Percentiles rank a stretch among this genome's conserved stretches.
Conservation (phyloP, 148 eudicot genomes). For the Dysphania ambrosioides region DNA sequence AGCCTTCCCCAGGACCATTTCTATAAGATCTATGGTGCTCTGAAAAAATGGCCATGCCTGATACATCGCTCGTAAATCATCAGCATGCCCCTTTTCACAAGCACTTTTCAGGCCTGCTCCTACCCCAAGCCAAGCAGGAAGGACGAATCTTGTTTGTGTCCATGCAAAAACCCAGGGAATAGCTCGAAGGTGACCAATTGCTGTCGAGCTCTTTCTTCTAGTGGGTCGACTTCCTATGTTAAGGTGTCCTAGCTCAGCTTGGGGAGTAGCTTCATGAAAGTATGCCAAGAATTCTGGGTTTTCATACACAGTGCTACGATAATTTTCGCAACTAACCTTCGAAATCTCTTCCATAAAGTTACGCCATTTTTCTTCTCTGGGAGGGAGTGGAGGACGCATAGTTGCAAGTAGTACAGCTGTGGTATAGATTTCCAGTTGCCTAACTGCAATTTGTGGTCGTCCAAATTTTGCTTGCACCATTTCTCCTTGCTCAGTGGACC, state of each 20-base stretch:
- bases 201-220: constrained; percentile 57
- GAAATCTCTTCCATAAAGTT: constrained; percentile 81
- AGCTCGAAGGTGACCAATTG: constrained; percentile 70
- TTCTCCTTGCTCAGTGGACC: constrained; percentile 94
- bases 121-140: constrained; percentile 92
- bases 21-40: constrained; percentile 74
- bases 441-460: constrained; percentile 68
- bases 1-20: constrained; percentile 86
- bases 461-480: constrained; percentile 98
- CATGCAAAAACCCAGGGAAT: constrained; percentile 95
- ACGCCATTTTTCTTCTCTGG: constrained; percentile 81
- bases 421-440: constrained; percentile 77
- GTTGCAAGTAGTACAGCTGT: constrained; percentile 90
- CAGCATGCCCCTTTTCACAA: constrained; percentile 67
- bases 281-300: constrained; percentile 79
- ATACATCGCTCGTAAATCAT: constrained; percentile 71
- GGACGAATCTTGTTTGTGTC: constrained; percentile 88
- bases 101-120: constrained; percentile 74
- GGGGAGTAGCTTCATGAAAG: constrained; percentile 93
- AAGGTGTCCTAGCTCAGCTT: constrained; percentile 77
- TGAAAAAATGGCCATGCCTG: constrained; percentile 91
- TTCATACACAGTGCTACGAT: constrained; percentile 72
- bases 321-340: constrained; percentile 54
- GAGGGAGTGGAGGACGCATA: constrained; percentile 72
- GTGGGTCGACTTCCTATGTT: constrained; percentile 93